These are phyloP conservation scores for Saccharomyces mikatae DNA, from an alignment of 805 yeast species.

Conservation along the genomic window DNA sequence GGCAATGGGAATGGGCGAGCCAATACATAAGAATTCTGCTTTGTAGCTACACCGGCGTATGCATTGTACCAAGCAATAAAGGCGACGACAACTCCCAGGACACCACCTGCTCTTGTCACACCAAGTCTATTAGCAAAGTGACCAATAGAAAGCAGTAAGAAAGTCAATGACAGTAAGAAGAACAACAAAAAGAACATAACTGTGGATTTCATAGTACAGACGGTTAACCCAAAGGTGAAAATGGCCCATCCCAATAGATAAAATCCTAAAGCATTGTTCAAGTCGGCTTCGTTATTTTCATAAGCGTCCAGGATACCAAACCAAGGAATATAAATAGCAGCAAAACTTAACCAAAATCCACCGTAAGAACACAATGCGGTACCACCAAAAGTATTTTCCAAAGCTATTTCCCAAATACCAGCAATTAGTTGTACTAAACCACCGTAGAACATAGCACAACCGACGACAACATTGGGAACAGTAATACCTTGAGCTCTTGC, in stretches of 20 bases:
- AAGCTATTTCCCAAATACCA: constrained; percentile 58
- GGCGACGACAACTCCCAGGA: constrained; percentile 53
- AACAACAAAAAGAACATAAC: constrained; percentile 54
- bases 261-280: constrained; percentile 49
- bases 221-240: constrained; percentile 46
- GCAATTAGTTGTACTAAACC: constrained; percentile 53
- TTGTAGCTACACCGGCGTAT: constrained; percentile 58
- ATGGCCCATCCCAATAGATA: constrained; percentile 55
- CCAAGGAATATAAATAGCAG: constrained; percentile 48
- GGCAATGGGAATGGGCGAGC: constrained; percentile 31
- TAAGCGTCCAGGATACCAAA: constrained; percentile 56
- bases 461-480: constrained; percentile 47
- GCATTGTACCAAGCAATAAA: constrained; percentile 65
- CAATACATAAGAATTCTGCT: constrained; percentile 44
- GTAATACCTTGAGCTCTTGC: constrained; percentile 47
- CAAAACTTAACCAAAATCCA: constrained; percentile 62
- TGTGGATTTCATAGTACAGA: constrained; percentile 57
- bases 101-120: constrained; percentile 52
- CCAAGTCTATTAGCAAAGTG: constrained; percentile 38
- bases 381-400: constrained; percentile 62
- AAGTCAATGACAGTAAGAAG: constrained; percentile 45
- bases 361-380: constrained; percentile 57
- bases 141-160: constrained; percentile 46
- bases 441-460: constrained; percentile 55
- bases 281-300: constrained; percentile 28